Evolutionary conservation across 2,329 filamentous ascomycete species (phyloP).

Genomic region (Thermomyces lanuginosus): DNA sequence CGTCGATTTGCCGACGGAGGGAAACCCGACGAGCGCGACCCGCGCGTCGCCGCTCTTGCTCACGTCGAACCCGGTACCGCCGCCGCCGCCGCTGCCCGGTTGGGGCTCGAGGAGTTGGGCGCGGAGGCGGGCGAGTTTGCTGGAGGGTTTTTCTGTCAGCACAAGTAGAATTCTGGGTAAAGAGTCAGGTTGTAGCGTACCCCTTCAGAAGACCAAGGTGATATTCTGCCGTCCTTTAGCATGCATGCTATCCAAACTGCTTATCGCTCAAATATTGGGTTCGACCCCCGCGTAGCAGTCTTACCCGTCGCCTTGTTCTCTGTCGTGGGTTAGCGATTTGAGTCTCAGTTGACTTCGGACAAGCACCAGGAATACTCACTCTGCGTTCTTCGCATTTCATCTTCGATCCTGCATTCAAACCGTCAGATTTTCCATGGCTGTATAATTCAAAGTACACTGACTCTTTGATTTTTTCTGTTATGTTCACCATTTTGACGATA

Average conservation of each 20-base stretch:
- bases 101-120: conserved; percentile 87
- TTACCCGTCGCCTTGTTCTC: conserved; percentile 98
- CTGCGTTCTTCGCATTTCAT: conserved; percentile 98
- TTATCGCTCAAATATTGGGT: neutral
- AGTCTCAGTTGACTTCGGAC: neutral
- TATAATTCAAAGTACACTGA: conserved; percentile 31
- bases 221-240: conserved; percentile 51
- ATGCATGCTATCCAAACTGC: neutral
- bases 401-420: conserved; percentile 79
- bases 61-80: conserved; percentile 72
- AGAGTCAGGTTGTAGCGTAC: conserved; percentile 33
- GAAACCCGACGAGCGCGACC: conserved; percentile 95
- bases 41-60: conserved; percentile 92
- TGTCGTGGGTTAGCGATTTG: no score
- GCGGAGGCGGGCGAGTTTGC: conserved; percentile 86
- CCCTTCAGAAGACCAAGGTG: conserved; percentile 95
- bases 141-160: conserved; percentile 21
- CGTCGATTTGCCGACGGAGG: conserved; percentile 95
- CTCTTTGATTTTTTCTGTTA: conserved; percentile 99
- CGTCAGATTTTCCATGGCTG: conserved; percentile 2
- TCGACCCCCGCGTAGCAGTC: conserved; percentile 15
- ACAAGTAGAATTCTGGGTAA: conserved; percentile 10
- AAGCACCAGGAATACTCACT: conserved; percentile 43
- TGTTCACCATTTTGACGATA: conserved; percentile 71
- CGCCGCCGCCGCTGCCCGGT: conserved; percentile 59